Percentiles rank a stretch among this genome's conserved stretches.
Conservation (phyloP, 2,329 filamentous ascomycete genomes). For the Neodidymelliopsis sp. region DNA sequence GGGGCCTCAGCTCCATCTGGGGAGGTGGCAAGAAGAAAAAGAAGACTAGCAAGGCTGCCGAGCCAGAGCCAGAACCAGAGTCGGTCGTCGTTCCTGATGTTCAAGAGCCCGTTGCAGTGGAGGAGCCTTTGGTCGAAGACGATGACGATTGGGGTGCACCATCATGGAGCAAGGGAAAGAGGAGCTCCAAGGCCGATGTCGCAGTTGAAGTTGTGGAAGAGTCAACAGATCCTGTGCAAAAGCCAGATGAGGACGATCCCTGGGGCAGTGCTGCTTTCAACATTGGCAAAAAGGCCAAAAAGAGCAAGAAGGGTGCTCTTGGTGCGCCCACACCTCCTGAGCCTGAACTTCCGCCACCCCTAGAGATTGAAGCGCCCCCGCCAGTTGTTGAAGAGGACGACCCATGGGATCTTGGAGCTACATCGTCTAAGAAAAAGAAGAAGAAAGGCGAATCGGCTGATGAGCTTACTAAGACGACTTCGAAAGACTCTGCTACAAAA, state of each 20-base stretch:
- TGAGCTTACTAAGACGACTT: slow-evolving; percentile 40
- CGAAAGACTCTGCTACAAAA: slow-evolving; percentile 39
- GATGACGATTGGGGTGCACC: slow-evolving; percentile 66
- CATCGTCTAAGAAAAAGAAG: slow-evolving; percentile 45
- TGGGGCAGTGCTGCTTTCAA: slow-evolving; percentile 49
- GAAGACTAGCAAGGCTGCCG: slow-evolving; percentile 50
- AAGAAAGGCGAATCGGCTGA: slow-evolving; percentile 41
- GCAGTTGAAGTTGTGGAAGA: slow-evolving; percentile 52
- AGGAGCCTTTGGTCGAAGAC: slow-evolving; percentile 58
- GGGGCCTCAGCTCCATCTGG: slow-evolving; percentile 50
- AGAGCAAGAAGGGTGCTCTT: slow-evolving; percentile 62
- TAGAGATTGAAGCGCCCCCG: slow-evolving; percentile 58
- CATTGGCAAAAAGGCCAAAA: slow-evolving; percentile 63
- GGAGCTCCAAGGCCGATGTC: slow-evolving; percentile 51
- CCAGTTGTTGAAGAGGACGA: slow-evolving; percentile 50
- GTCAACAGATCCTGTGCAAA: slow-evolving; percentile 50
- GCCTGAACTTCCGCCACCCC: slow-evolving; percentile 55
- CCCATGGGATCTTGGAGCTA: slow-evolving; percentile 32
- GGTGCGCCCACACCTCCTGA: slow-evolving; percentile 57
- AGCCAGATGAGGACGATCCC: slow-evolving; percentile 53
- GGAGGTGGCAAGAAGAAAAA: slow-evolving; percentile 57
- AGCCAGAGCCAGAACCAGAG: slow-evolving; percentile 35
- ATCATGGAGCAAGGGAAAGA: slow-evolving; percentile 60
- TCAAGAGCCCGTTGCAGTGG: slow-evolving; percentile 57
- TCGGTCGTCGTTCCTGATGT: slow-evolving; percentile 37